Evolutionary conservation across 805 yeast species (phyloP), one percentile per base, ranked within the genome.

Genomic region (Metschnikowia lunata): DNA sequence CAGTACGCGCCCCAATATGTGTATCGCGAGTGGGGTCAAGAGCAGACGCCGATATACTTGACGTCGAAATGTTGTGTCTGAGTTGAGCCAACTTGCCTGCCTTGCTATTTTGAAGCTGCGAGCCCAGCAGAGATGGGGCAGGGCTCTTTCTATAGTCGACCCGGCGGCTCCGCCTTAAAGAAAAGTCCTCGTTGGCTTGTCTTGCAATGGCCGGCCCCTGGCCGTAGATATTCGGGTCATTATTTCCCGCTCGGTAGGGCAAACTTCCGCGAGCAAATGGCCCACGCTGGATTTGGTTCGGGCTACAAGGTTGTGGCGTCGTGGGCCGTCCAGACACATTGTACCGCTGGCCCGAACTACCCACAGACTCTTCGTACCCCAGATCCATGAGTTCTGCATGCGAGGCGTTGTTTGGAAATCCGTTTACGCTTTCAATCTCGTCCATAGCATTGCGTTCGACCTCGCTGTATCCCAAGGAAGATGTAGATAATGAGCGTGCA

Each of bases 401-500:
- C 34, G 33, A 14, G 30, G 48, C 26, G 9, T 34, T 26, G 37
- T 34, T 11, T 11, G 45, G 32, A 12, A 33, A 28, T 12, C 32
- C 29, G 15, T 27, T 39, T n/a, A 61, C 60, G 40, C 62, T 39
- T 32, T 41, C 57, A 42, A 66, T 30, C 42, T 62, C 68, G 44
- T 65, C 68, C 37, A 71, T 63, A 6, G 72, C 76, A 30, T 66
- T 63, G 48, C 60, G 70, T 55, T 76, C 82, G 4, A 73, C 70
- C 42, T 71, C 75, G 10, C 80, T 75, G 50, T 73, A 72, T 10
- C 85, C 85, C 27, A 84, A 68, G 0, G 88, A 79, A 0, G 85
- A 76, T 37, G 87, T 76, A 2, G 91, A 83, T 39, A 88, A 71
- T 1, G 93, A 81, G 56, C 95, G 71, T 0, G 95, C 96, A 44